Conservation (phyloP, 2,329 filamentous ascomycete genomes). For the Orbilia javanica region DNA sequence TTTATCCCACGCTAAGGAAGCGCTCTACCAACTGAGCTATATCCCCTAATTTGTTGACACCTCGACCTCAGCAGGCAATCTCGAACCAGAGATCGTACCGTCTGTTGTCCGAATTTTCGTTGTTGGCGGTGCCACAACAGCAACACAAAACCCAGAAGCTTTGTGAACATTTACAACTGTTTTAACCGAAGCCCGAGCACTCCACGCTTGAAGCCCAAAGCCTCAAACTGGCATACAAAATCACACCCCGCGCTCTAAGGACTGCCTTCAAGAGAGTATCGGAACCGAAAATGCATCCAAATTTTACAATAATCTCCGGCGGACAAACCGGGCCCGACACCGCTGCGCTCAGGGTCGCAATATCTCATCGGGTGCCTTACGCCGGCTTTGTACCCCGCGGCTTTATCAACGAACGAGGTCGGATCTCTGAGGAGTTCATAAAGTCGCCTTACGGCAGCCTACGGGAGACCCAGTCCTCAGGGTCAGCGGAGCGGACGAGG, state of each 20-base stretch:
- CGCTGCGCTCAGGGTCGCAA: constrained; percentile 44
- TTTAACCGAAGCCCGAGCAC: constrained; percentile 3
- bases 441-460: constrained; percentile 38
- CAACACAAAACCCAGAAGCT: constrained; percentile 6
- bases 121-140: constrained; percentile 5
- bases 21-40: constrained; percentile 32
- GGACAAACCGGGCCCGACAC: constrained; percentile 53
- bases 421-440: constrained; percentile 36
- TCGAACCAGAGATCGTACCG: constrained; percentile 21
- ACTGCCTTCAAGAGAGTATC: background rate
- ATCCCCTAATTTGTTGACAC: constrained; percentile 16
- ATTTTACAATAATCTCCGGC: constrained; percentile 54
- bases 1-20: constrained; percentile 29
- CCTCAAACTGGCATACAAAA: background rate
- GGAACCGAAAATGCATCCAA: constrained; percentile 37
- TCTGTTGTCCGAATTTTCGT: background rate
- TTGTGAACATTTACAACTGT: background rate
- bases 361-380: constrained; percentile 45
- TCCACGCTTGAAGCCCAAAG: no score
- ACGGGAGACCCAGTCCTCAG: constrained; percentile 30
- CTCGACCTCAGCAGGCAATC: background rate
- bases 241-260: background rate
- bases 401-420: constrained; percentile 51
- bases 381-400: constrained; percentile 45
- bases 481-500: constrained; percentile 34